phyloP scores from a whole-genome alignment of 2,329 filamentous ascomycete species.

The Ceratocystis alfenasii region DNA sequence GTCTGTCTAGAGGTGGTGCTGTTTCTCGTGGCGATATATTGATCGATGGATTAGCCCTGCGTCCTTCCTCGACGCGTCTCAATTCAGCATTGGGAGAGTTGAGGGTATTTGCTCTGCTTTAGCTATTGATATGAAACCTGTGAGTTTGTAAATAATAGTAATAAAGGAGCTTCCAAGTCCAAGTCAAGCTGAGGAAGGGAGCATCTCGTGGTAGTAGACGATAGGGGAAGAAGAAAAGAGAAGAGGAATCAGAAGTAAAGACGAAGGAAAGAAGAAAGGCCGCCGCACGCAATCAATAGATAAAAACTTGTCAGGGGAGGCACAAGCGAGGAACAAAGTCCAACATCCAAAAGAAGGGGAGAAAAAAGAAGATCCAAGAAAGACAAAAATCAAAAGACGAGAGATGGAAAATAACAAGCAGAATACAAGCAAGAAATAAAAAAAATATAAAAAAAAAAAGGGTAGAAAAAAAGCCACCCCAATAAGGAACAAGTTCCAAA shows the following conservation, averaged over 20 bases:
- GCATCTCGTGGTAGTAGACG: neutral
- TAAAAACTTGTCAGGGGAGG: slow-evolving; percentile 5
- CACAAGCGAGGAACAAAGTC: slow-evolving; percentile 10
- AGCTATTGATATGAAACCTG: neutral
- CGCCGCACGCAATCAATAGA: slow-evolving; percentile 4
- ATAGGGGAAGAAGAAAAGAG: neutral
- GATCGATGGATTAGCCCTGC: neutral
- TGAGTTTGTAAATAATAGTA: neutral
- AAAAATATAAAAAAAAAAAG: slow-evolving; percentile 13
- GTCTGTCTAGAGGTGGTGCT: slow-evolving; percentile 8
- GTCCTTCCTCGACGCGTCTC: slow-evolving; percentile 9
- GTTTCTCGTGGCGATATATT: neutral
- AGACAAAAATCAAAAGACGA: neutral
- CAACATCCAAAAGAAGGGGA: slow-evolving; percentile 5
- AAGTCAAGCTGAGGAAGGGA: neutral
- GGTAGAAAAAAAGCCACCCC: slow-evolving; percentile 13
- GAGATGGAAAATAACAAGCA: neutral
- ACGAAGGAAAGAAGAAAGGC: slow-evolving; percentile 2
- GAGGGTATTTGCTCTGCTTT: neutral
- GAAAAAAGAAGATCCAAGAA: slow-evolving; percentile 11
- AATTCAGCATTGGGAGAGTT: slow-evolving; percentile 7
- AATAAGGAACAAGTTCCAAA: slow-evolving; percentile 6
- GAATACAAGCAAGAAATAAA: slow-evolving; percentile 1
- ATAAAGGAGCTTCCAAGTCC: neutral
- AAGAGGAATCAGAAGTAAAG: slow-evolving; percentile 9